Conservation (phyloP, 805 yeast genomes). For the Wickerhamomyces bisporus region DNA sequence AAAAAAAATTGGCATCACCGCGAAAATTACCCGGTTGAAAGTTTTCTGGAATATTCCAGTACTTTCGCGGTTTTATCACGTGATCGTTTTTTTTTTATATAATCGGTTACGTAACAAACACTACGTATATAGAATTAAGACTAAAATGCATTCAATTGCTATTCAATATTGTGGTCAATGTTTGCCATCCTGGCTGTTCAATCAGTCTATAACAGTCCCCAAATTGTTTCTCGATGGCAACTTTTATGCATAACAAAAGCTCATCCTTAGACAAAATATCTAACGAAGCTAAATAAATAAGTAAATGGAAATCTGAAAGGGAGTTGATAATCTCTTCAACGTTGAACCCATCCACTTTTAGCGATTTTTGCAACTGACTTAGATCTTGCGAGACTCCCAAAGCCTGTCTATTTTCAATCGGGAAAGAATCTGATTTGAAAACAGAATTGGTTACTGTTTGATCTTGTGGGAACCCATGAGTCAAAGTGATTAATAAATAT, state of each 20-base stretch:
- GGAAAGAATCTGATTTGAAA: conserved; percentile 49
- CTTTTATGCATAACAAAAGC: conserved; percentile 40
- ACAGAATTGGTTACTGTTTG: conserved; percentile 33
- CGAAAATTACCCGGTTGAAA: background rate
- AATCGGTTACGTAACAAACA: too few relatives aligned
- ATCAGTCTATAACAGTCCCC: conserved; percentile 47
- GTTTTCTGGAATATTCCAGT: conserved; percentile 8
- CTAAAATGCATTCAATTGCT: conserved; percentile 12
- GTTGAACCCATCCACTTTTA: conserved; percentile 31
- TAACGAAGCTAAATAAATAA: conserved; percentile 51
- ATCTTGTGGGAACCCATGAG: conserved; percentile 86
- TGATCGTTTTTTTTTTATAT: too few relatives aligned
- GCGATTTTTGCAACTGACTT: conserved; percentile 43
- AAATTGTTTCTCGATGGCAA: conserved; percentile 37
- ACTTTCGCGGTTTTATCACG: background rate
- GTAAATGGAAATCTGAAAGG: conserved; percentile 71
- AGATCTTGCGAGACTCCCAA: conserved; percentile 73
- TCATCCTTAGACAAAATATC: conserved; percentile 58
- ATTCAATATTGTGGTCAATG: conserved; percentile 53
- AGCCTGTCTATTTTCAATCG: conserved; percentile 76
- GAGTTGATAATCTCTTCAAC: conserved; percentile 28
- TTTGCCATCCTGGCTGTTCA: conserved; percentile 76
- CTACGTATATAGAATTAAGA: too few relatives aligned
- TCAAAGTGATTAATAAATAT: conserved; percentile 74
- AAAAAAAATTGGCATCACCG: conserved; percentile 1